Conservation (phyloP, 495 filamentous ascomycete genomes). For the Tuber melanosporum region DNA sequence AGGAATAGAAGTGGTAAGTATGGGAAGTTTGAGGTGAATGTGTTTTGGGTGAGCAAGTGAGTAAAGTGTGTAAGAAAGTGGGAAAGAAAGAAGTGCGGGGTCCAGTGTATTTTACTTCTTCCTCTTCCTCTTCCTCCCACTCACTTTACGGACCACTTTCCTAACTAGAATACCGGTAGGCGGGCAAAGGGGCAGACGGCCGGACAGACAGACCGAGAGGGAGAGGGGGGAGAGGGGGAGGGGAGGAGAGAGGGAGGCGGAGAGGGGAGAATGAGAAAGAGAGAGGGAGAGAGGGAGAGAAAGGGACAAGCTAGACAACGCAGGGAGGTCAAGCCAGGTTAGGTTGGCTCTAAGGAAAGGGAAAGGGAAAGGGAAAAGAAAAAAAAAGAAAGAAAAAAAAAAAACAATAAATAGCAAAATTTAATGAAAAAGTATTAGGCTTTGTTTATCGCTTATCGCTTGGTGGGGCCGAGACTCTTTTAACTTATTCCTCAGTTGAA, state of each 20-base stretch:
- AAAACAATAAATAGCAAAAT: constrained; percentile 1
- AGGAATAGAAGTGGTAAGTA: neutral
- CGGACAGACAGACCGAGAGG: neutral
- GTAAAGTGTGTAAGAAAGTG: neutral
- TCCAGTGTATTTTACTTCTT: neutral
- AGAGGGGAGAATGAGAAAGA: neutral
- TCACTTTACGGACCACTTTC: neutral
- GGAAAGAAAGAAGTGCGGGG: neutral
- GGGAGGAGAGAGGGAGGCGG: constrained; percentile 13
- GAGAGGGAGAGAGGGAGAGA: neutral
- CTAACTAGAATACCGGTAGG: neutral
- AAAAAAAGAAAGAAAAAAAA: neutral
- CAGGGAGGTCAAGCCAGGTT: constrained; percentile 18
- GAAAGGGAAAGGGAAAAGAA: neutral
- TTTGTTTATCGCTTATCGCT: constrained; percentile 4
- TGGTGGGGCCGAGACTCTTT: constrained; percentile 2
- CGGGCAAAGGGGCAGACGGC: neutral
- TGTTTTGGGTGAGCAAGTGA: neutral
- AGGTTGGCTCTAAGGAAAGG: constrained; percentile 9
- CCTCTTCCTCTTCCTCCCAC: constrained; percentile 2
- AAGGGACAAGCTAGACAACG: constrained; percentile 15
- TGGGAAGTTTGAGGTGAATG: neutral
- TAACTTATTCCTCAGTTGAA: constrained; percentile 1
- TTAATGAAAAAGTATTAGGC: neutral
- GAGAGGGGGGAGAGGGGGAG: too few species aligned